Evolutionary conservation across 1,284 basidiomycete genomes (phyloP).

Genomic region (Cryptococcus jaspeensis): DNA sequence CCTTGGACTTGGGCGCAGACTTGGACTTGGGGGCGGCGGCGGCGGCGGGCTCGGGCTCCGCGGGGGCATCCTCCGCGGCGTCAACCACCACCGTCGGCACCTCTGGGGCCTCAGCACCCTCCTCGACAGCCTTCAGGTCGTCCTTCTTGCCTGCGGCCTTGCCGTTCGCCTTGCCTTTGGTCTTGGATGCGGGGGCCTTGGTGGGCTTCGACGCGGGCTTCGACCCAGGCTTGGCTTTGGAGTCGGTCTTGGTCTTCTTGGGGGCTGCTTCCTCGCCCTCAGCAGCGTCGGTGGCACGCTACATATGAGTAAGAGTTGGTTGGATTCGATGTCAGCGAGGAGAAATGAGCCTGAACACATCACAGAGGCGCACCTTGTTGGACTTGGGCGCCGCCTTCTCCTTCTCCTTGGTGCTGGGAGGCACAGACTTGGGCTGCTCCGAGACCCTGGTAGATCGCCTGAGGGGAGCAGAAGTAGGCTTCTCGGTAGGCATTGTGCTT

Average conservation of each 20-base stretch:
- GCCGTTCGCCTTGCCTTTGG: background rate
- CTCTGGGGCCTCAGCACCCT: too few relatives aligned
- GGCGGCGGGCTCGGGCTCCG: too few relatives aligned
- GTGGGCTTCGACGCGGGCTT: background rate
- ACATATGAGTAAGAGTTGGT: background rate
- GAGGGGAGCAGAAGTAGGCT: conserved; percentile 4
- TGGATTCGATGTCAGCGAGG: too few relatives aligned
- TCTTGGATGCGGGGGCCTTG: background rate
- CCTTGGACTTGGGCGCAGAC: conserved; percentile 26
- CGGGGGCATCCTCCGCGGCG: too few relatives aligned
- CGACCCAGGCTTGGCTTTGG: too few relatives aligned
- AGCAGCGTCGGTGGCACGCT: background rate
- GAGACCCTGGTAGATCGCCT: conserved; percentile 12
- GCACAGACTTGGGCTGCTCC: conserved; percentile 5
- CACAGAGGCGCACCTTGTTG: conserved; percentile 3
- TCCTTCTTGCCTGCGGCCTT: too few relatives aligned
- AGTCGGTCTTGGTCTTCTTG: conserved; percentile 21
- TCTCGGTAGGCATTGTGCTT: conserved; percentile 10
- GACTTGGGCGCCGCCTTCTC: too few relatives aligned
- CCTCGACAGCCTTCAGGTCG: too few relatives aligned
- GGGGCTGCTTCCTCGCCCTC: conserved; percentile 7
- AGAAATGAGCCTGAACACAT: too few relatives aligned
- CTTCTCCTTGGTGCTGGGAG: too few relatives aligned
- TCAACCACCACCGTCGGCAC: too few relatives aligned
- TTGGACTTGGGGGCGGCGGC: conserved; percentile 13